Evolutionary conservation across 2,329 filamentous ascomycete species (phyloP), one percentile per base, ranked within the genome.

Genomic region (Pyricularia pennisetigena): DNA sequence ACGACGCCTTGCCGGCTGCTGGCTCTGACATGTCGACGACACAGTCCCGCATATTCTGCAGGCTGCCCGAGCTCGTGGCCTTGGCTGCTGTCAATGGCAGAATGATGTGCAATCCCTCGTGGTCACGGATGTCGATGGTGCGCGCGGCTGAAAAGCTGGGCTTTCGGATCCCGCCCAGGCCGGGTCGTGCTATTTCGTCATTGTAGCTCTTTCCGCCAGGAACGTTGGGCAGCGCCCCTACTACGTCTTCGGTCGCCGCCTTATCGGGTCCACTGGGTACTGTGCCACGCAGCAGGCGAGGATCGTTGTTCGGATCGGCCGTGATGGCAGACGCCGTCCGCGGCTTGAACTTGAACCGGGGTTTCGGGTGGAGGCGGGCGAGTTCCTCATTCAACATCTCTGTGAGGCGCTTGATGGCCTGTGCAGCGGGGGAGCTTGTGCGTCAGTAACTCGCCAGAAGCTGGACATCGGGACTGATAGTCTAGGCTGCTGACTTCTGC

Each of bases 1-100:
- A 95, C 0, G 90, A 87, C 26, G 83, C 81, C 2, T 84, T 84
- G 8, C 75, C 73, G 5, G 83, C 85, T 0, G 86, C 86, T 0
- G 91, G 88, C 23, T 86, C 82, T 0, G 90, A 91, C 83, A 97
- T 89, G 77, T 97, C 92, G 66, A 97, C 85, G 9, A 97, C 85
- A 76, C 92, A 95, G 68, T 82, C 82, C 1, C 81, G 80, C 24
- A 97, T 79, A 65, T 90, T 85, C 0, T 88, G 90, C 32, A 97
- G 79, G 14, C 88, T 89, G 2, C 90, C 92, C 0, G 91, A 90
- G 0, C 89, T 87, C 0, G 90, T 91, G 3, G 90, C 86, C n/a
- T 86, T 83, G 4, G 88, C 85, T 0, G 91, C 89, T 0, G 90
- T 88, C 0, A 86, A 80, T 0, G 93, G 91, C 0, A 97, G 85